Evolutionary conservation across 306 rosid genomes (phyloP).

Genomic region (Prunus salicina): DNA sequence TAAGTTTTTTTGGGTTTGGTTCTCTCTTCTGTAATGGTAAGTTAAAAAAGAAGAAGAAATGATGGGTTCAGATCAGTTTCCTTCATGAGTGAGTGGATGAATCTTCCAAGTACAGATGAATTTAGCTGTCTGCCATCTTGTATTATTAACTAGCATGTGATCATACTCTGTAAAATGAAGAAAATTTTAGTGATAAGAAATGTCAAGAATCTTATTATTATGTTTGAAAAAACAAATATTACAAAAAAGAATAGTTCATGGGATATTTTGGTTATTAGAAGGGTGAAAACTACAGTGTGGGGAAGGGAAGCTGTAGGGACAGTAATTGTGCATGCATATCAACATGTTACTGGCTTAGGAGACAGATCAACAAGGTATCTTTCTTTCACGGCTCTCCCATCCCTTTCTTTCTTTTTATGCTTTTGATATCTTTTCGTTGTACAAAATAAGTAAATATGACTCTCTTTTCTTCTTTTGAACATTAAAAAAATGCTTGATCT

Average conservation of each 20-base stretch:
- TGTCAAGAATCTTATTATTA: constrained; percentile 9
- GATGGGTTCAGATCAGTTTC: neutral
- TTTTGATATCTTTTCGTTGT: constrained; percentile 12
- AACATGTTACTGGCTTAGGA: constrained; percentile 43
- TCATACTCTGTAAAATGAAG: constrained; percentile 30
- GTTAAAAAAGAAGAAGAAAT: constrained; percentile 64
- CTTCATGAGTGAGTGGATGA: neutral
- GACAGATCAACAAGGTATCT: constrained; percentile 68
- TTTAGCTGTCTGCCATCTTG: constrained; percentile 27
- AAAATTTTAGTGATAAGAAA: neutral
- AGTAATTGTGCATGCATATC: constrained; percentile 41
- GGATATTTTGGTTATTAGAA: constrained; percentile 18
- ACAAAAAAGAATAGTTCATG: neutral
- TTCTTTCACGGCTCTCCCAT: constrained; percentile 40
- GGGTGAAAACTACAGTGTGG: constrained; percentile 45
- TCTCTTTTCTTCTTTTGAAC: constrained; percentile 21
- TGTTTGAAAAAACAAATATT: neutral
- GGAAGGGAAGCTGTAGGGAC: constrained; percentile 28
- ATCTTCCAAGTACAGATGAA: constrained; percentile 30
- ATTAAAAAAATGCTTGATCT: neutral
- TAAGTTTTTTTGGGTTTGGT: constrained; percentile 73
- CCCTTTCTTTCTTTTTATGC: constrained; percentile 24
- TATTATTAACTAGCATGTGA: constrained; percentile 38
- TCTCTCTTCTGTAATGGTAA: constrained; percentile 83
- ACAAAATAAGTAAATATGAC: constrained; percentile 37